Base-by-base conservation (phyloP, 495 filamentous ascomycete genomes). In the Aspergillus campestris region DNA sequence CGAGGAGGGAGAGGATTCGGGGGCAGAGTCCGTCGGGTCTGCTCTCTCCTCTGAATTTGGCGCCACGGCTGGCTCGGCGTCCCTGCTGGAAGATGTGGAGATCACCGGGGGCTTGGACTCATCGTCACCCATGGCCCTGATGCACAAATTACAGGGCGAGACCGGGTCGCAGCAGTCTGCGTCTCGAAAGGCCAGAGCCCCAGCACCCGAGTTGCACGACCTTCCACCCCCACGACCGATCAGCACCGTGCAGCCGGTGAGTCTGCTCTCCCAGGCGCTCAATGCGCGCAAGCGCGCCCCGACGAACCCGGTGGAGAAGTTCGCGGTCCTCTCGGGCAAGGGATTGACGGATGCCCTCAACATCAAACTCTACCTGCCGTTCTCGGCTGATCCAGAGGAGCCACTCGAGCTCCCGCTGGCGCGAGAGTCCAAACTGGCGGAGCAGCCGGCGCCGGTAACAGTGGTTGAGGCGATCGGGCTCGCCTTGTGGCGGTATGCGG, bases 381-480 rank as follows among this genome's bases (percentile, higher is more conserved):
- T 90, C 60, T 88, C 88, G 11, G 73, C 74, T 3, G 75, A 78
- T 28, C 74, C 86, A 0, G 79, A 80, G 3, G 78, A 79, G 42
- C 79, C 84, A 5, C 79, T 86, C 40, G 87, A 95, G 53, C 74
- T 95, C 37, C 80, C 89, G 9, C 77, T 96, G 28, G 76, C 82
- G 18, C 78, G 83, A 34, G 82, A 80, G n/a, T 79, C 85, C 0
- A 83, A 89, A 46, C 77, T 87, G 28, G 78, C 80, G 11, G 81
- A 84, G 11, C 72, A 73, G 44, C 73, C 65, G 33, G 72, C 82
- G 29, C 73, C 78, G 6, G 86, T 91, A 11, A 89, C 84, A 2
- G 89, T 98, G 7, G 80, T 82, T 9, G 94, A 98, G 53, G 78
- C 91, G 0, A 96, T 98, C 56, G 92, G 92, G 3, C 71, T 95